These are phyloP conservation scores for Cicer yamashitae DNA, from an alignment of 306 rosid species.

Conservation along the genomic window DNA sequence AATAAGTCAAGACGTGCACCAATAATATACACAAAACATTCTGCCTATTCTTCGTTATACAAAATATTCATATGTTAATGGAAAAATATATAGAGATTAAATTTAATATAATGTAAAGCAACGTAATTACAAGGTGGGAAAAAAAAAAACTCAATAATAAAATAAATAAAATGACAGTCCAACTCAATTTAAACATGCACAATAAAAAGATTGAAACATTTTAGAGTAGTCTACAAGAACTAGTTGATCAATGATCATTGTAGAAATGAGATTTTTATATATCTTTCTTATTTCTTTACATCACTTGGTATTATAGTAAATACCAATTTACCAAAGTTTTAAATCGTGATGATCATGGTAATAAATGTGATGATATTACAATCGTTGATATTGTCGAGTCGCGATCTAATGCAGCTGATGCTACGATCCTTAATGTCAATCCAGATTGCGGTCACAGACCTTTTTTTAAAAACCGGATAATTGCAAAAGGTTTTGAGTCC, in stretches of 20 bases:
- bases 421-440: background rate
- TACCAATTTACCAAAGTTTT: background rate
- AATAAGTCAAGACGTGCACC: too few relatives aligned
- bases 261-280: background rate
- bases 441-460: background rate
- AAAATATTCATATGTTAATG: too few relatives aligned
- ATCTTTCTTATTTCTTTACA: background rate
- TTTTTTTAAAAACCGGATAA: background rate
- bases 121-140: background rate
- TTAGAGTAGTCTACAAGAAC: background rate
- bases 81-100: too few relatives aligned
- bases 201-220: background rate
- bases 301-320: background rate
- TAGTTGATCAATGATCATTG: background rate
- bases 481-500: slow-evolving; percentile 50
- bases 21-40: too few relatives aligned
- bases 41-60: too few relatives aligned
- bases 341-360: background rate
- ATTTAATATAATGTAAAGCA: too few relatives aligned
- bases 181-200: background rate
- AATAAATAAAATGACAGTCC: background rate
- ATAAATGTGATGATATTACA: background rate
- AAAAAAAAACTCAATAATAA: too few relatives aligned
- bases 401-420: background rate
- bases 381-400: background rate